Percentiles rank a stretch among this genome's conserved stretches.
Evolutionary conservation across 192 early-diverging fungal genomes (phyloP).

Genomic region (Coemansia sp.): DNA sequence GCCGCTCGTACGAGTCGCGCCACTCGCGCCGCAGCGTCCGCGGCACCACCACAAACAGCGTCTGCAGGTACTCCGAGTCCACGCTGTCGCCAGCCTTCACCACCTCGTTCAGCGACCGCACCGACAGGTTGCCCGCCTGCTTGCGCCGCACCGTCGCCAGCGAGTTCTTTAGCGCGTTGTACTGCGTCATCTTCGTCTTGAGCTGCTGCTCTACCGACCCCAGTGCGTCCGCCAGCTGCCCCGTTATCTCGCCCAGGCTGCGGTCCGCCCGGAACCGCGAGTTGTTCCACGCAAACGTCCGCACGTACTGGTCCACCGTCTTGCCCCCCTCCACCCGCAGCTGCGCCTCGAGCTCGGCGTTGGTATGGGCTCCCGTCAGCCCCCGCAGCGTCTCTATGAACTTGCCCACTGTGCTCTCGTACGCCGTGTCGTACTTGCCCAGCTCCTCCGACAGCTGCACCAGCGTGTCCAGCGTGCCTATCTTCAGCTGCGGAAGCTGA

Average conservation of each 20-base stretch:
- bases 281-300: slow-evolving; percentile 89
- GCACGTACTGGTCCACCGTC: slow-evolving; percentile 79
- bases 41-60: slow-evolving; percentile 91
- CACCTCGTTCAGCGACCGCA: slow-evolving; percentile 75
- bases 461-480: slow-evolving; percentile 88
- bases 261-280: slow-evolving; percentile 95
- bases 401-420: slow-evolving; percentile 73
- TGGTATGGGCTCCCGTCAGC: slow-evolving; percentile 43
- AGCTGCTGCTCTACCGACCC: slow-evolving; percentile 78
- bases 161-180: slow-evolving; percentile 75
- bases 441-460: slow-evolving; percentile 95
- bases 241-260: slow-evolving; percentile 76
- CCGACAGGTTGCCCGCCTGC: slow-evolving; percentile 81
- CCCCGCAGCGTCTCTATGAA: slow-evolving; percentile 76
- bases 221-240: slow-evolving; percentile 79
- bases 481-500: slow-evolving; percentile 76
- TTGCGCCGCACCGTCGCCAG: slow-evolving; percentile 80
- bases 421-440: slow-evolving; percentile 70
- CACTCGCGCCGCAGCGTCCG: slow-evolving; percentile 78
- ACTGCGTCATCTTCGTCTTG: slow-evolving; percentile 84
- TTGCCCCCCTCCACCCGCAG: slow-evolving; percentile 47
- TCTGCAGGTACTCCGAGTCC: slow-evolving; percentile 91
- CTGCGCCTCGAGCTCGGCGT: not conserved
- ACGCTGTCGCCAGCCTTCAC: slow-evolving; percentile 92
- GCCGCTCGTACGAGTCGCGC: slow-evolving; percentile 77